Evolutionary conservation across 345 rosid genomes (phyloP), one percentile per base, ranked within the genome.

Genomic region (Pugionium cornutum): DNA sequence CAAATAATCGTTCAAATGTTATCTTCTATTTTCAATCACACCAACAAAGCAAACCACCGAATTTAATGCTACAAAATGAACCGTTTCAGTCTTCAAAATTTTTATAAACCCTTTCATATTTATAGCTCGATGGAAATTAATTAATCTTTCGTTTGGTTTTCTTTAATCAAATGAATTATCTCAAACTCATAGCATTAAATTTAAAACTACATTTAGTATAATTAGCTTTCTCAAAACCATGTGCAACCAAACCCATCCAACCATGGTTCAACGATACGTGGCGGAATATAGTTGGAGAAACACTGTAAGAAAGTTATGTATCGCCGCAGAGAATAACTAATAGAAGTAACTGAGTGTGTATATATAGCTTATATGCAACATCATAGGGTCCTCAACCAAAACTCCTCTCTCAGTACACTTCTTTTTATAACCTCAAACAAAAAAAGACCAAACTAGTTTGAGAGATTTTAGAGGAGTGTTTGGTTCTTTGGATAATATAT

Each of bases 311-410:
- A 31, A 18, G 36, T 35, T 59, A 45, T 27, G 57, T 30, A 7
- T 36, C 7, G 43, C 31, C 51, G 3, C 72, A 73, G 9, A 4
- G 11, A 66, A 73, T 59, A 53, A 31, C 7, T 50, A 31, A n/a
- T 9, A 44, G 44, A 46, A 9, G 67, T 72, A 39, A 73, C 6
- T 58, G 2, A 57, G 28, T 27, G 49, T 67, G 67, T 82, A 80
- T 83, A 68, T 77, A 80, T 64, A 73, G 64, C 78, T 72, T 45
- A 36, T 73, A n/a, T 66, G 62, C 76, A 63, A 71, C 72, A 52
- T 53, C 57, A 52, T 10, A 53, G 76, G 57, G 33, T 67, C 50
- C 67, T 71, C 74, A 67, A 68, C 45, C 81, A 70, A 77, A 35
- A 39, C 74, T 68, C 75, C 75, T 53, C 72, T 61, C 31, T 47